Evolutionary conservation across 1,284 basidiomycete species (phyloP), one percentile per base, ranked within the genome.

Genomic region (Kalmanozyma brasiliensis): DNA sequence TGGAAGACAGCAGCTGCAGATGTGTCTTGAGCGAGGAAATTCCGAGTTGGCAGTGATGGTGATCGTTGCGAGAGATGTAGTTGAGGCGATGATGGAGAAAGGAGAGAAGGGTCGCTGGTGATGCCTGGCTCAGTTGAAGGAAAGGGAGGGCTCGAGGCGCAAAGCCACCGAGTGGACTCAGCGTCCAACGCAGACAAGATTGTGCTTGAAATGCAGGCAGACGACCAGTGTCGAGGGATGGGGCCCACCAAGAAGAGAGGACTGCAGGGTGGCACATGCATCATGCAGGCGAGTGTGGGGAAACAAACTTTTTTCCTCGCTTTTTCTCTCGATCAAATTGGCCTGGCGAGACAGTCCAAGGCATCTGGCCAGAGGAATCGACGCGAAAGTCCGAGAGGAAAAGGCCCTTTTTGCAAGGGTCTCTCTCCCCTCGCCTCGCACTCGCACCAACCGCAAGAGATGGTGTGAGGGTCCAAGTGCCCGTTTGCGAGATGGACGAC

Each of bases 271-370:
- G 20, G 11, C 30, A 33, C 48, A 42, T 49, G 48, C 48, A 49
- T 24, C 37, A 44, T 17, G 14, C 44, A 35, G 34, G 34, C 34
- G 44, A 49, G 38, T 49, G 47, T 49, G 47, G 47, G 47, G 38
- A 42, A 49, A 49, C 17, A 42, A 41, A 13, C 34, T n/a, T 26
- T 35, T 49, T 42, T 32, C 20, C 6, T 26, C 26, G 1, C 2
- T 44, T 13, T 5, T 32, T 1, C 11, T 14, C 6, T 47, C 22
- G 35, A n/a, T 26, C 8, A 19, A 24, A 11, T n/a, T 34, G 38
- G 38, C 20, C 8, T 10, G 38, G 11, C 5, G 16, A 22, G 8
- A 14, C 23, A 26, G 20, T 20, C 8, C 11, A 22, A 24, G 13
- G 10, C 13, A 22, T 6, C 22, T 40, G 9, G 40, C 35, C n/a